phyloP scores from a whole-genome alignment of 495 filamentous ascomycete species.

The Staphylotrichum longicolle region DNA sequence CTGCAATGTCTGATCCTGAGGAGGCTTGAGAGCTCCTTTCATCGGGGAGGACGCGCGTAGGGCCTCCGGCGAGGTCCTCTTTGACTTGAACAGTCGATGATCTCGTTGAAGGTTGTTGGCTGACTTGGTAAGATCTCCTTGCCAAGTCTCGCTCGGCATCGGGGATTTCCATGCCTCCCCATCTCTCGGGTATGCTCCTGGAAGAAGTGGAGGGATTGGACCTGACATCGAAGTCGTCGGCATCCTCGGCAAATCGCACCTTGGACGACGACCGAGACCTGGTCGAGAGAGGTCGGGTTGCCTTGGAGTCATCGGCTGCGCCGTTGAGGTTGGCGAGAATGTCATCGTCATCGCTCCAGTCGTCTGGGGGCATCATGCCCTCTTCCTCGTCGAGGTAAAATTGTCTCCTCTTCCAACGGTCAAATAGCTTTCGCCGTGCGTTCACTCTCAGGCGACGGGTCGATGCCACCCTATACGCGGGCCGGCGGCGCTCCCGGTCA shows the following conservation, averaged over 20 bases:
- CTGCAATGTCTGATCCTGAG: constrained; percentile 41
- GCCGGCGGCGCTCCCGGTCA: constrained; percentile 3
- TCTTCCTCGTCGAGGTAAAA: constrained; percentile 84
- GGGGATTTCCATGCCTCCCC: constrained; percentile 79
- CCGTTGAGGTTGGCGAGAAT: constrained; percentile 45
- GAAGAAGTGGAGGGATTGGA: constrained; percentile 81
- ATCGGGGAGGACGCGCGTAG: not conserved
- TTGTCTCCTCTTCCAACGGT: constrained; percentile 68
- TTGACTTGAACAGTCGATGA: constrained; percentile 86
- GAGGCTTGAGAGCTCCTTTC: constrained; percentile 19
- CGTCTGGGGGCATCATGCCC: constrained; percentile 61
- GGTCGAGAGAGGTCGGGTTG: constrained; percentile 49
- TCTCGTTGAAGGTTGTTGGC: constrained; percentile 86
- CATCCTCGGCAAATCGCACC: constrained; percentile 77
- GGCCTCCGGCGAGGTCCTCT: constrained; percentile 75
- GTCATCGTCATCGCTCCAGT: constrained; percentile 63
- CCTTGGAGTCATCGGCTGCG: constrained; percentile 42
- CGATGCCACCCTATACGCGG: constrained; percentile 7
- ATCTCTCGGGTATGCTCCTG: constrained; percentile 74
- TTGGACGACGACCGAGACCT: constrained; percentile 83
- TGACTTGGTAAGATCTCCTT: constrained; percentile 87
- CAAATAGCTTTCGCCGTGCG: constrained; percentile 57
- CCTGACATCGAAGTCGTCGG: constrained; percentile 66
- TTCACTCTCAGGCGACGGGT: constrained; percentile 17
- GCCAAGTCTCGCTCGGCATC: constrained; percentile 75